Base-by-base conservation (phyloP, 2,329 filamentous ascomycete species). In the Zymoseptoria crescenta region DNA sequence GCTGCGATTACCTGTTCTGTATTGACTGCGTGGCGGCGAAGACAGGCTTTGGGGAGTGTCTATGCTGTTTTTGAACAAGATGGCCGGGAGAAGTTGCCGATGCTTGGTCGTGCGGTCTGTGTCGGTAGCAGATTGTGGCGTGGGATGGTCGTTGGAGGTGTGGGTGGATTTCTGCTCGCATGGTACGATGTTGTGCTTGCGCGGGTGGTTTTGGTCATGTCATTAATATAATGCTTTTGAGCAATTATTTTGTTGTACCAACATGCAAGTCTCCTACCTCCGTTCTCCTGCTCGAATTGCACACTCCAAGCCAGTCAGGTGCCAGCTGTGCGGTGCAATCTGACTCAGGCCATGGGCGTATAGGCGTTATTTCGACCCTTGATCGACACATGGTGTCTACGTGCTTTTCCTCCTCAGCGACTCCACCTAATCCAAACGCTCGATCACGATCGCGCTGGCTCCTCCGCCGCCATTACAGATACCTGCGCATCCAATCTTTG, bases 391-490 rank as follows among this genome's bases (percentile, higher is more conserved):
- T 30, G 35, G 35, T 45, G 35, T 45, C 10, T 16, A 16, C 13
- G 35, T 45, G 10, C 35, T 45, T 45, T 45, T 45, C 35, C n/a
- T 45, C 35, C 5, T 45, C 35, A 16, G 35, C 13, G 35, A 45
- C 35, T 45, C 4, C 49, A 28, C 55, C 21, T 56, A 50, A 19
- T 59, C 58, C 49, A 73, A 55, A 54, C 65, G 68, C 81, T 99
- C 94, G 70, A 99, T 85, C 63, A 99, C 90, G 67, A 99, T 79
- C 59, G 94, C 94, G 70, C 90, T 96, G 61, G 94, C 94, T 74
- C 94, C 94, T 69, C 94, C 94, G 59, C 94, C 94, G 66, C 94
- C 94, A 76, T 99, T 99, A 85, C 94, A 99, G 73, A 99, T 97
- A 71, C 90, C 94, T 48, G 89, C 93, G 71, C 86, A 89, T 59